phyloP scores from a whole-genome alignment of 345 rosid species.

The Sisymbrium altissimum region DNA sequence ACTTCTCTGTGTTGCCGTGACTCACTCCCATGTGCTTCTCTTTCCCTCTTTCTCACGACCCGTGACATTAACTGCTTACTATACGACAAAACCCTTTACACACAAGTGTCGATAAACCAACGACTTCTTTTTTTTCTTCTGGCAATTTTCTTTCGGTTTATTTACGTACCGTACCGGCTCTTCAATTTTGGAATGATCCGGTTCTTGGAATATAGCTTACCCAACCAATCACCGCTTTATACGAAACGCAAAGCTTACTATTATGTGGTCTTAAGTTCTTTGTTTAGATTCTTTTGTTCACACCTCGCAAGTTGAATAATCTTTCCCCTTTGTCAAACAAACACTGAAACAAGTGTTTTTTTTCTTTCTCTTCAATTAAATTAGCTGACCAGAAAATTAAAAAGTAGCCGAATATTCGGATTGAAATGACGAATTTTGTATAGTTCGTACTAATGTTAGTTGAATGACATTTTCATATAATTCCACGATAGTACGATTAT shows the following conservation, averaged over 20 bases:
- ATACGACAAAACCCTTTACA: constrained; percentile 12
- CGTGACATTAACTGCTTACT: constrained; percentile 28
- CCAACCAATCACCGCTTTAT: background rate
- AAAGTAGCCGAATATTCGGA: background rate
- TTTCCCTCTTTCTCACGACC: constrained; percentile 17
- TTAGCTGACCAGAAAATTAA: background rate
- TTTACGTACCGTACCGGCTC: constrained; percentile 20
- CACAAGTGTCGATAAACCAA: constrained; percentile 23
- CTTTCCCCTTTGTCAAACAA: background rate
- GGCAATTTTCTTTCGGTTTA: constrained; percentile 5
- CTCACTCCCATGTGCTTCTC: constrained; percentile 34
- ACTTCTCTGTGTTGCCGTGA: constrained; percentile 32
- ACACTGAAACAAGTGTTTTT: background rate
- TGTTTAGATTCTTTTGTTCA: constrained; percentile 12
- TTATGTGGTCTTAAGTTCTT: constrained; percentile 23
- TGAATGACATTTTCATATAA: constrained; percentile 6
- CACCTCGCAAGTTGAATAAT: constrained; percentile 6
- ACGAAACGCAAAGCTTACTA: background rate
- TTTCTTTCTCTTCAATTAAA: background rate
- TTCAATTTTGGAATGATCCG: background rate
- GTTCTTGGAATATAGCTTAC: constrained; percentile 20
- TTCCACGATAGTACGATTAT: constrained; percentile 8
- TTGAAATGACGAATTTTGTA: background rate
- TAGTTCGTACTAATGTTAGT: background rate
- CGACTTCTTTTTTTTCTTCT: background rate